Percentiles rank a stretch among this genome's conserved stretches.
Conservation (phyloP, 352 stramenopile genomes). For the Globisporangium acanthophoron region DNA sequence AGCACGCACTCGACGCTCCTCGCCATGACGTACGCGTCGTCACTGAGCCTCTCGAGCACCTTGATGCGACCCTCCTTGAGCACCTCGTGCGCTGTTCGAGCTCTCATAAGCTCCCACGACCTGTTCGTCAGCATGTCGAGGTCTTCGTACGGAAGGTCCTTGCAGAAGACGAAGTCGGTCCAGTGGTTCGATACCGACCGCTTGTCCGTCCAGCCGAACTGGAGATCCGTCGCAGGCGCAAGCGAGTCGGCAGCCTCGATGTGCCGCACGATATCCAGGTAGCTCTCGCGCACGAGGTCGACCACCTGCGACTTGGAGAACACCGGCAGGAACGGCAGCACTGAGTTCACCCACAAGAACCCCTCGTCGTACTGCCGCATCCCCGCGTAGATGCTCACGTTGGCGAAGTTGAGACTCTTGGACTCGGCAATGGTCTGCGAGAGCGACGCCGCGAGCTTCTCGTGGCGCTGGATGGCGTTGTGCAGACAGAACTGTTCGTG, state of each 20-base stretch:
- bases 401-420: neutral
- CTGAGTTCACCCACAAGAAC: slow-evolving; percentile 15
- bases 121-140: slow-evolving; percentile 14
- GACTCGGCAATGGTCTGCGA: neutral
- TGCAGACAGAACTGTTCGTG: neutral
- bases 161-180: slow-evolving; percentile 22
- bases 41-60: too few relatives aligned
- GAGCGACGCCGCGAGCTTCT: neutral
- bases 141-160: slow-evolving; percentile 18
- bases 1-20: too few relatives aligned
- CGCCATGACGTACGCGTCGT: too few relatives aligned
- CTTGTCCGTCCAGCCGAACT: slow-evolving; percentile 28
- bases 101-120: slow-evolving; percentile 11
- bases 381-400: neutral
- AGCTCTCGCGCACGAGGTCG: slow-evolving; percentile 5
- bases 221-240: slow-evolving; percentile 13
- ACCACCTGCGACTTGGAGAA: neutral
- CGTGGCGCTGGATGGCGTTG: neutral
- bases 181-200: slow-evolving; percentile 5
- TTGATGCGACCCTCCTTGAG: too few relatives aligned
- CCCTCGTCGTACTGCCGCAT: slow-evolving; percentile 1
- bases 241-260: neutral
- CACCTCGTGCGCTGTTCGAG: neutral
- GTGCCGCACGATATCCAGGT: slow-evolving; percentile 13
- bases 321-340: slow-evolving; percentile 15